A percentile compares a stretch with the other conserved stretches of the same genome.
These are phyloP conservation scores for Acanthamoeba triangularis DNA, from an alignment of 208 protist species.

Conservation along the genomic window DNA sequence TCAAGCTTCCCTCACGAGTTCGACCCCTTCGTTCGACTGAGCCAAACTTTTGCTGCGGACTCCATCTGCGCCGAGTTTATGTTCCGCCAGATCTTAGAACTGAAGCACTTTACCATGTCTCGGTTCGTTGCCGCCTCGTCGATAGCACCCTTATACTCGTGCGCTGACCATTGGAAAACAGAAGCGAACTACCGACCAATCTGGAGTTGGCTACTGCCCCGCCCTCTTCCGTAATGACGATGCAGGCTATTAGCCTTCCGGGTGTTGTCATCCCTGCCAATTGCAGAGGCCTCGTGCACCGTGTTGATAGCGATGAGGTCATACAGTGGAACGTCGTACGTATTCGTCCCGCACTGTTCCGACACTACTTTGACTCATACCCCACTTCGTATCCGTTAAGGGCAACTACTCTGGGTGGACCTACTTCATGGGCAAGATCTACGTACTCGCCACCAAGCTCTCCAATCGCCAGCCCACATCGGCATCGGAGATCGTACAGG, in stretches of 20 bases:
- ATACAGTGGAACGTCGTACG: neutral
- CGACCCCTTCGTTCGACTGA: neutral
- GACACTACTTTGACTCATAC: too few relatives aligned
- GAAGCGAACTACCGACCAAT: neutral
- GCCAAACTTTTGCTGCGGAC: neutral
- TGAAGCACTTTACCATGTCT: neutral
- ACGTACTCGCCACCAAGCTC: neutral
- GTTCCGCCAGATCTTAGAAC: neutral
- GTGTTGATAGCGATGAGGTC: neutral
- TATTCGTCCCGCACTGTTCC: neutral
- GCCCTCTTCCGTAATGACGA: neutral
- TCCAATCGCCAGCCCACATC: conserved; percentile 23
- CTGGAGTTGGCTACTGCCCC: neutral
- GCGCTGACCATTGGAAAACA: neutral
- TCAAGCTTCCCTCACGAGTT: conserved; percentile 17
- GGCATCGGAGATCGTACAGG: neutral
- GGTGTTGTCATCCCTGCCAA: neutral
- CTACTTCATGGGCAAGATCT: conserved; percentile 42
- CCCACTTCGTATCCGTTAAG: neutral
- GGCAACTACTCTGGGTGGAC: conserved; percentile 46
- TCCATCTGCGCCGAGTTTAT: neutral
- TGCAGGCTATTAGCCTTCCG: neutral
- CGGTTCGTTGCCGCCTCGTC: neutral
- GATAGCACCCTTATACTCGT: too few relatives aligned
- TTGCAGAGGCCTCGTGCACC: neutral